Evolutionary conservation across 2,329 filamentous ascomycete genomes (phyloP), one percentile per base, ranked within the genome.

Genomic region (Penicillium sp.): DNA sequence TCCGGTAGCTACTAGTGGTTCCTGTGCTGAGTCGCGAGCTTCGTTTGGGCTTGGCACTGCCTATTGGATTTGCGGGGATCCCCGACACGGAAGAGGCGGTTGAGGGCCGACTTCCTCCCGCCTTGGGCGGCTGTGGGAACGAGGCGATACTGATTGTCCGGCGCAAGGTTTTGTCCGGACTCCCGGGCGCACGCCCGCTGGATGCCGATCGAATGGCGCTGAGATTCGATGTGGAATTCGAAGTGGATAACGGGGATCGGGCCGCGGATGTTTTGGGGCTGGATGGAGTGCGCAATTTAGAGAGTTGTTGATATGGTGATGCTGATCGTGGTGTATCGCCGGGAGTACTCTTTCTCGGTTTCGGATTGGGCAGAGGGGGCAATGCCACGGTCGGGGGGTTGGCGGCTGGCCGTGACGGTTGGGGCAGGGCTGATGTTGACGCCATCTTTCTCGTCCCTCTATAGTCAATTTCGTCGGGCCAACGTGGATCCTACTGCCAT

Each of bases 91-190:
- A 66, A 68, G 82, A 75, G 70, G 84, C 53, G 82, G 85, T 51
- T 84, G 90, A 55, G 86, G 79, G 75, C 82, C 91, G 66, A 78
- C 77, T 81, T 53, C 83, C 82, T 53, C 83, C 82, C 48, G 86
- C 85, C 64, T 87, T 87, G 14, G 93, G 93, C 14, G 93, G 93
- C 63, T 96, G 90, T 29, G 93, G 93, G 70, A 98, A 97, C 1
- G 91, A 88, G 70, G 93, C 93, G 69, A 97, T 96, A 80, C 93
- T 97, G 68, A 96, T 89, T 1, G 90, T 90, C 76, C 96, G 96
- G 60, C 92, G 86, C 54, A 97, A 76, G 1, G 87, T 86, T 73
- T 88, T 93, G 26, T 86, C 85, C 5, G 84, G 79, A 31, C 77
- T 78, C 39, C 71, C 72, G 13, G 80, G 67, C 5, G 79, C 79